Evolutionary conservation across 805 yeast species (phyloP), one percentile per base, ranked within the genome.

Genomic region (Candida xyloterini): DNA sequence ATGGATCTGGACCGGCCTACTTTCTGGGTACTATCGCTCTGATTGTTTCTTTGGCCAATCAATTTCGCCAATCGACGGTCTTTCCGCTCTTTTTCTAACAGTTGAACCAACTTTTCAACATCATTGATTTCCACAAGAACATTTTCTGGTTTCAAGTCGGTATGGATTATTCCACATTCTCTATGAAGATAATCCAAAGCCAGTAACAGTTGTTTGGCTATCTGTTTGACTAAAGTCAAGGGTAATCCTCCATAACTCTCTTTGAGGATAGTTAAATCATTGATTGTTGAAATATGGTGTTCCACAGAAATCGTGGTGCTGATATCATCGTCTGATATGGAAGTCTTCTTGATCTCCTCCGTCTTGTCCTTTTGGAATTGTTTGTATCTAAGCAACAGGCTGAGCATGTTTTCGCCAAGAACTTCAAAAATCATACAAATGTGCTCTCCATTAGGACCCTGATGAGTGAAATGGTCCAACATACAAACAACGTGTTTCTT

Each of bases 61-160:
- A 18, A 6, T 6, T 18, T 18, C 6, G 10, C 7, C 25, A 11
- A 23, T 23, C 25, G 10, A 10, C 29, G 25, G 30, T 46, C 48
- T 35, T 47, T 55, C 18, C 59, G 41, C 52, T 66, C 60, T 50
- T 62, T 44, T 56, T 73, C 78, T 29, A 73, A 56, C 35, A 66
- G 35, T 31, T 65, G 59, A 29, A 78, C 73, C 33, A 78, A 66
- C 43, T 65, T 68, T 46, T 75, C 78, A 33, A 76, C 78, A 47
- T 77, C 76, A 39, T 70, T 67, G 23, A 79, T 73, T 47, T 74
- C 78, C 29, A 76, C 68, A 30, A 76, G 58, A 3, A 79, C 73
- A 60, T 84, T 84, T 53, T 83, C 90, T 2, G 90, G 89, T 59
- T 84, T 84, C 35, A 84, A 68, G 56, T 83, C 90, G 10, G 90